phyloP scores from a whole-genome alignment of 2,329 filamentous ascomycete genomes.

The Aspergillus alliaceus region DNA sequence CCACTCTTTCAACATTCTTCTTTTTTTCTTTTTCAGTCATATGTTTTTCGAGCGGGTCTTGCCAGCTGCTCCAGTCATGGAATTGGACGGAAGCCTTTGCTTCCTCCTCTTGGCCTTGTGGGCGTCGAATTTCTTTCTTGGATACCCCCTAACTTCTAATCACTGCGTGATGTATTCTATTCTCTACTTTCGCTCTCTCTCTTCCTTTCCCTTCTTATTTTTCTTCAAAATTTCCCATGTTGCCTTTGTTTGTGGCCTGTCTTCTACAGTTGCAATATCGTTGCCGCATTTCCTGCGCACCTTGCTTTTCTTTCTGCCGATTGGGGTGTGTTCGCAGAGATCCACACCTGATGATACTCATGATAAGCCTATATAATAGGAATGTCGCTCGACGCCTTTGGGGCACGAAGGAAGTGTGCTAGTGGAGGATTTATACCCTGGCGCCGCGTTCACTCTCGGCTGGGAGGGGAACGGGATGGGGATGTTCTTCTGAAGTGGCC shows the following conservation, averaged over 20 bases:
- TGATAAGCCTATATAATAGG: conserved; percentile 17
- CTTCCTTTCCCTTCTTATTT: not conserved
- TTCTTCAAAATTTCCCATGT: not conserved
- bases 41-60: conserved; percentile 17
- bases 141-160: conserved; percentile 26
- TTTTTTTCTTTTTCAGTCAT: conserved; percentile 5
- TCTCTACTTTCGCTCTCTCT: conserved; percentile 5
- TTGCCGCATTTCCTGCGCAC: conserved; percentile 9
- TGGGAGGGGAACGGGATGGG: not conserved
- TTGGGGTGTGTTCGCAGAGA: conserved; percentile 7
- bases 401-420: not conserved
- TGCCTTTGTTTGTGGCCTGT: not conserved
- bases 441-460: too few relatives aligned
- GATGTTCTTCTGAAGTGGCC: not conserved
- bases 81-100: not conserved
- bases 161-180: conserved; percentile 21
- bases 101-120: conserved; percentile 10
- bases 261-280: not conserved
- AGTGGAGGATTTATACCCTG: not conserved
- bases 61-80: conserved; percentile 7
- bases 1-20: conserved; percentile 13
- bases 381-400: conserved; percentile 5
- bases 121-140: conserved; percentile 22
- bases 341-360: conserved; percentile 21
- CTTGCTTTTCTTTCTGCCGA: conserved; percentile 4